These are phyloP conservation scores for Meyerozyma elateridarum DNA, from an alignment of 1,139 yeast species.

Conservation along the genomic window DNA sequence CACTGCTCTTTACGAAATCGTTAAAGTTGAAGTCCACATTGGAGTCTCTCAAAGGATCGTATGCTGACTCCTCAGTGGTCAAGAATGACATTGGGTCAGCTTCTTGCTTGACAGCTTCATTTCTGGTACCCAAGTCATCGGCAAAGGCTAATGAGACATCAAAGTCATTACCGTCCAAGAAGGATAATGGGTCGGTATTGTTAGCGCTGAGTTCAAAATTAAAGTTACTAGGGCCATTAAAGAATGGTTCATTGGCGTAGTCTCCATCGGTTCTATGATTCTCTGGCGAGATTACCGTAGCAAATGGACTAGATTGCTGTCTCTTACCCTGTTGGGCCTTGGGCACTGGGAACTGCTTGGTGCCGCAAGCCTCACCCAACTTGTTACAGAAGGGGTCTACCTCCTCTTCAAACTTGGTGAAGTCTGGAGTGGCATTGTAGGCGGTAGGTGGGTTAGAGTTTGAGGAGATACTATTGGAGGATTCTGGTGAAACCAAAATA, in stretches of 20 bases:
- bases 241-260: conserved; percentile 26
- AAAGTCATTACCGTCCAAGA: conserved; percentile 44
- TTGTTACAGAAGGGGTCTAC: conserved; percentile 67
- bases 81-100: conserved; percentile 34
- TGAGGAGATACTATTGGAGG: conserved; percentile 15
- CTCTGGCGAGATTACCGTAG: conserved; percentile 5
- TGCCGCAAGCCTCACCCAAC: conserved; percentile 80
- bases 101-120: conserved; percentile 13
- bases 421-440: conserved; percentile 10
- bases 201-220: conserved; percentile 17
- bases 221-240: conserved; percentile 16
- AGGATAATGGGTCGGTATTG: conserved; percentile 37
- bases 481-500: conserved; percentile 33
- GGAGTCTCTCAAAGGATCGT: conserved; percentile 49
- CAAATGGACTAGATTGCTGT: conserved; percentile 17
- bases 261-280: conserved; percentile 13
- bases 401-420: conserved; percentile 35
- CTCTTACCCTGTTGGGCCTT: conserved; percentile 25
- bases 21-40: conserved; percentile 33
- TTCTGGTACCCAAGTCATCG: conserved; percentile 6
- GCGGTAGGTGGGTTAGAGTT: conserved; percentile 13
- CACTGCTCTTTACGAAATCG: conserved; percentile 29
- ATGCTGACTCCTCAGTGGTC: conserved; percentile 62
- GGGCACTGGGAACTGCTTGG: conserved; percentile 67
- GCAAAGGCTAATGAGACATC: conserved; percentile 49